Percentiles rank a stretch among this genome's conserved stretches.
These are phyloP conservation scores for Pisolithus sp. DNA, from an alignment of 768 basidiomycete genomes.

Conservation along the genomic window DNA sequence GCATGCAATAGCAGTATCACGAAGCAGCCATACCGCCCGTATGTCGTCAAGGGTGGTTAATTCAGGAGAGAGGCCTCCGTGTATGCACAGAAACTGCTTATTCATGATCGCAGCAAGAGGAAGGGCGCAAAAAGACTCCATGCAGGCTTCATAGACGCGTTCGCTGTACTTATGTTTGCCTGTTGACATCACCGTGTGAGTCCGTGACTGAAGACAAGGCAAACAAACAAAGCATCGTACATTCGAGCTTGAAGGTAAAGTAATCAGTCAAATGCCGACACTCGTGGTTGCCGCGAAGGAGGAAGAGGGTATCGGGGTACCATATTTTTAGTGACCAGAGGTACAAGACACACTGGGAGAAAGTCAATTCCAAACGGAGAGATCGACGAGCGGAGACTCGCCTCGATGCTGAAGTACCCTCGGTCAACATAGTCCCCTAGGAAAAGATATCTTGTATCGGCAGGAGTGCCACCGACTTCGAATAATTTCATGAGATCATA, in stretches of 20 bases:
- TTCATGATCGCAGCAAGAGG: constrained; percentile 98
- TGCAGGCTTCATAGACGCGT: constrained; percentile 92
- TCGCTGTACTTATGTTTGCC: constrained; percentile 99
- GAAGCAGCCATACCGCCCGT: constrained; percentile 52
- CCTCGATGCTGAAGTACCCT: constrained; percentile 92
- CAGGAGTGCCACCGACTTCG: constrained; percentile 91
- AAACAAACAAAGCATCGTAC: constrained; percentile 41
- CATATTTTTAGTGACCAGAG: constrained; percentile 98
- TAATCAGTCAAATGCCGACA: constrained; percentile 98
- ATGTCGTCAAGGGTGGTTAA: constrained; percentile 94
- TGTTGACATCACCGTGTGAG: constrained; percentile 23
- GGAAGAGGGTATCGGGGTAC: constrained; percentile 96
- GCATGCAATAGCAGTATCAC: neutral
- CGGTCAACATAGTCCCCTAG: constrained; percentile 91
- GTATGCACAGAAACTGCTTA: constrained; percentile 98
- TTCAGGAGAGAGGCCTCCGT: constrained; percentile 94
- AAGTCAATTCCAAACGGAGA: constrained; percentile 3
- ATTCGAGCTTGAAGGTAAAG: constrained; percentile 98
- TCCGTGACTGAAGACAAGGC: constrained; percentile 3
- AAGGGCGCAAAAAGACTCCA: constrained; percentile 94
- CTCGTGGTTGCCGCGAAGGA: constrained; percentile 97
- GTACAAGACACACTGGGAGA: constrained; percentile 83
- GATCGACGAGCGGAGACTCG: constrained; percentile 22
- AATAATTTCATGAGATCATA: constrained; percentile 95
- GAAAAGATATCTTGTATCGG: constrained; percentile 88